Evolutionary conservation across 257 asterid species (phyloP).

Genomic region (Paraleonurus japonicus): DNA sequence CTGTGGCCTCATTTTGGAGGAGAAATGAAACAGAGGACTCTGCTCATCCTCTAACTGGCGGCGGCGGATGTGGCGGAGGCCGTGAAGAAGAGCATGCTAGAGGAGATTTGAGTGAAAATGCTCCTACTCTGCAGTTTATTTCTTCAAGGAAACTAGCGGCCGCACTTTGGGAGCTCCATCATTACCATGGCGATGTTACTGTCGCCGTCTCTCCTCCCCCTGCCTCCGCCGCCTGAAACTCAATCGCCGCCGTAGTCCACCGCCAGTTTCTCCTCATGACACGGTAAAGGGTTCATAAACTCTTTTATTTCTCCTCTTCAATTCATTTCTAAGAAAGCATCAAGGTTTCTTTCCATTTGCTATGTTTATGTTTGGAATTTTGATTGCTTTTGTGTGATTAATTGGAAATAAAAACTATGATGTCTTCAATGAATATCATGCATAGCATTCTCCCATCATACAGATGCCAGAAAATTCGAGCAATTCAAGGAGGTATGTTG

Average conservation of each 20-base stretch:
- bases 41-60: no score
- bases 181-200: conserved; percentile 34
- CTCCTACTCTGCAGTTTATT: conserved; percentile 23
- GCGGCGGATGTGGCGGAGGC: background rate
- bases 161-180: conserved; percentile 76
- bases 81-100: conserved; percentile 26
- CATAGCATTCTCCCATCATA: background rate
- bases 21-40: conserved; percentile 23
- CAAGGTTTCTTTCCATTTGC: no score
- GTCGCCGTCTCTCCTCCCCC: conserved; percentile 41
- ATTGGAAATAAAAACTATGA: no score
- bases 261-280: conserved; percentile 55
- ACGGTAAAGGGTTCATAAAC: conserved; percentile 40
- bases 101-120: background rate
- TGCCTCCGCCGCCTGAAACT: conserved; percentile 45
- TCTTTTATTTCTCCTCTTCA: background rate
- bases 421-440: no score
- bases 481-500: conserved; percentile 61
- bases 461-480: conserved; percentile 73
- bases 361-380: no score
- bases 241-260: conserved; percentile 46
- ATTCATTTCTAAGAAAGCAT: no score
- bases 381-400: no score
- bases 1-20: conserved; percentile 69
- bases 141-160: conserved; percentile 89